Evolutionary conservation across 352 stramenopile species (phyloP), one percentile per base, ranked within the genome.

Genomic region (Phytophthora fragariae): DNA sequence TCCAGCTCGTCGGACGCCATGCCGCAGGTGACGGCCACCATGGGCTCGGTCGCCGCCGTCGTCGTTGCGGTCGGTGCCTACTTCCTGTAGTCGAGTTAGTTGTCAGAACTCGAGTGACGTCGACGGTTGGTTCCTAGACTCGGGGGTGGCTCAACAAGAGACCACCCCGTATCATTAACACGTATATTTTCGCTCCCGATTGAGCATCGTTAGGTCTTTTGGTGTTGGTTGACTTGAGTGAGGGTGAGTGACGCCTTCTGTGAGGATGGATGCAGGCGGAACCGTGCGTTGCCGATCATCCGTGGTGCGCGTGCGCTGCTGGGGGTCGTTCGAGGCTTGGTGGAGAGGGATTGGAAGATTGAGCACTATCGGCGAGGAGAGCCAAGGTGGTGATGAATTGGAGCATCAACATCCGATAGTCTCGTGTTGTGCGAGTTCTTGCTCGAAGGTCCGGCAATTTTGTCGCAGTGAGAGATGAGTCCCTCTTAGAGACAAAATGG

Each of bases 1-100:
- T 65, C 70, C 52, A 67, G 65, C 11, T 81, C 70, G 12, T 78
- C 74, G 19, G 70, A 62, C 33, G 62, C 70, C 7, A 70, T 77
- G 49, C 54, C 63, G 0, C 58, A 68, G 0, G 49, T 74, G n/a
- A 64, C 62, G 24, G 24, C 56, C 15, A 64, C 65, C 2, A 65
- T 76, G 46, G 58, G 61, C 17, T 67, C 74, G 3, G 58, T 68
- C 7, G 62, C 53, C 3, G 52, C 54, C 2, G 62, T 73, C 24
- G 57, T 68, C 19, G 41, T 76, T n/a, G 70, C 65, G 41, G 46
- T 76, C 21, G 65, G 61, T 15, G 70, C 70, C 35, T 78, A 75
- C 56, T 76, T 78, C 46, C 35, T 81, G 39, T 78, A 44, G 35
- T 8, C 35, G 35, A 10, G 35, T 41, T 41, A 44, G 24, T 27